Evolutionary conservation across 176 grass and related monocot genomes (phyloP).

Genomic region (Oryza meyeriana): DNA sequence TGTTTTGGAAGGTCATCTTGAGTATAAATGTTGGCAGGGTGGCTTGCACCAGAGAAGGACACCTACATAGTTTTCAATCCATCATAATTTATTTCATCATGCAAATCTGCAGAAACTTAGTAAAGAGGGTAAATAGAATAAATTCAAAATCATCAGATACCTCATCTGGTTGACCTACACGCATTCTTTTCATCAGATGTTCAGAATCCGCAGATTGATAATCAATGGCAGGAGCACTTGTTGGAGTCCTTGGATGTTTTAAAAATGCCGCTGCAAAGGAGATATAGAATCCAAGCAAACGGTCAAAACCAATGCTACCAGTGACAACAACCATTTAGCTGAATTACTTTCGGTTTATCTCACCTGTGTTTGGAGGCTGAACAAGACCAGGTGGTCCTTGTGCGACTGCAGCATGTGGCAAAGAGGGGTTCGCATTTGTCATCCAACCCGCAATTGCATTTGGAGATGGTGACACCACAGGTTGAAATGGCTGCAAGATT

Average conservation of each 20-base stretch:
- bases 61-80: conserved; percentile 50
- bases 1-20: conserved; percentile 98
- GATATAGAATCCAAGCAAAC: conserved; percentile 18
- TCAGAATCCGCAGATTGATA: conserved; percentile 99
- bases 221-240: conserved; percentile 81
- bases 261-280: conserved; percentile 79
- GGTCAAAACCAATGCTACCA: conserved; percentile 16
- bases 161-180: conserved; percentile 92
- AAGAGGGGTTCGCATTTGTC: conserved; percentile 86
- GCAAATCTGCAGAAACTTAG: not conserved
- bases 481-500: conserved; percentile 81
- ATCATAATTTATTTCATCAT: conserved; percentile 19
- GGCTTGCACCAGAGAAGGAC: conserved; percentile 85
- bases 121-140: conserved; percentile 12
- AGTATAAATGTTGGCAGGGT: conserved; percentile 81
- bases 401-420: conserved; percentile 76
- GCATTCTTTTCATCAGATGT: conserved; percentile 98
- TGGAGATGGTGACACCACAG: conserved; percentile 90
- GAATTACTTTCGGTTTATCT: conserved; percentile 23
- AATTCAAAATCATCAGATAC: conserved; percentile 35
- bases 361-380: conserved; percentile 85
- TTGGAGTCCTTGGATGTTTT: conserved; percentile 87
- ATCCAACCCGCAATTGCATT: conserved; percentile 98
- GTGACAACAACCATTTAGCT: conserved; percentile 3
- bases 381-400: conserved; percentile 87